Conservation (phyloP, 495 filamentous ascomycete species). For the Beverwykella pulmonaria region DNA sequence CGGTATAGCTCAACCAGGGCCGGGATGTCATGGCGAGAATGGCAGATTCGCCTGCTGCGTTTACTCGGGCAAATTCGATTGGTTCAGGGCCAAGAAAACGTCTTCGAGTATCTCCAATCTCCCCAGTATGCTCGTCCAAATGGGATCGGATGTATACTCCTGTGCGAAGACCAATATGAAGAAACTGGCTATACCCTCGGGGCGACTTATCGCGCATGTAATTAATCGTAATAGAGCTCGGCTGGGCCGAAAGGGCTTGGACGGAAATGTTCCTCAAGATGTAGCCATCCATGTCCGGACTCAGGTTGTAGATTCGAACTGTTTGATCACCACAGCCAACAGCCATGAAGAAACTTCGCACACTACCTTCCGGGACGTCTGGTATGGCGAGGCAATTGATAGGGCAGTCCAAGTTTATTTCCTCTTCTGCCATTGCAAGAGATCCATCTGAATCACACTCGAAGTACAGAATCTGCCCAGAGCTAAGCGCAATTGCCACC, state of each 20-base stretch:
- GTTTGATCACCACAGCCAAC: slow-evolving; percentile 97
- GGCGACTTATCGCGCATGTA: slow-evolving; percentile 87
- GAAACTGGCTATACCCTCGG: slow-evolving; percentile 77
- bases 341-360: slow-evolving; percentile 85
- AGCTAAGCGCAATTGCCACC: slow-evolving; percentile 89
- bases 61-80: slow-evolving; percentile 82
- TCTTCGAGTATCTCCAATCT: slow-evolving; percentile 89
- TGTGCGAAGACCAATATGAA: slow-evolving; percentile 93
- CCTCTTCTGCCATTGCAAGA: slow-evolving; percentile 92
- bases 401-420: slow-evolving; percentile 92
- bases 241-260: slow-evolving; percentile 86
- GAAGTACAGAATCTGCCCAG: slow-evolving; percentile 96
- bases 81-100: slow-evolving; percentile 90
- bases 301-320: slow-evolving; percentile 86
- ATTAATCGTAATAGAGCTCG: slow-evolving; percentile 89
- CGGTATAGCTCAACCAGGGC: slow-evolving; percentile 90
- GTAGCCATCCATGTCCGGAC: slow-evolving; percentile 74
- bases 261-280: slow-evolving; percentile 84
- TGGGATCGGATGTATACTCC: slow-evolving; percentile 94
- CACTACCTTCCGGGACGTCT: slow-evolving; percentile 85
- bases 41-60: slow-evolving; percentile 80
- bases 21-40: slow-evolving; percentile 88
- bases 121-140: slow-evolving; percentile 90
- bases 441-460: slow-evolving; percentile 92
- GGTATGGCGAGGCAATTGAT: slow-evolving; percentile 92